Conservation (phyloP, 176 grass and related monocot species). For the Eremochloa ophiuroides region DNA sequence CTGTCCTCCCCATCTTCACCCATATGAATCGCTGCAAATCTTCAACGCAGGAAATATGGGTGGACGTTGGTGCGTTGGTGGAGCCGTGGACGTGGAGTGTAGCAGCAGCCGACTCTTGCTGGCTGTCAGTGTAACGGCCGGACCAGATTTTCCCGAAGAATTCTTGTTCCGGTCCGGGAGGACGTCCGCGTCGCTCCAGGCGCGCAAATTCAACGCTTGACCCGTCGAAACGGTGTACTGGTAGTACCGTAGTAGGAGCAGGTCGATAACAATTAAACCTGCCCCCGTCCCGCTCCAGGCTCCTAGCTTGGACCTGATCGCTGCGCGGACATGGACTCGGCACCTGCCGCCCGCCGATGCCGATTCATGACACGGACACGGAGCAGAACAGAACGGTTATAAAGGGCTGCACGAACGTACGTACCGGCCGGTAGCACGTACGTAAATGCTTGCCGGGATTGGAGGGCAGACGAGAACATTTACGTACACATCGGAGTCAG, state of each 20-base stretch:
- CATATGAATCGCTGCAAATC: background rate
- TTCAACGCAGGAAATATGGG: background rate
- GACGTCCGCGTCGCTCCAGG: background rate
- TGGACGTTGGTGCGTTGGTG: background rate
- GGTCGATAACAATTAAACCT: background rate
- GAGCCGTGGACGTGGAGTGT: background rate
- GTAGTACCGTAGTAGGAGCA: too few species aligned
- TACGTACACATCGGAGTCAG: too few species aligned
- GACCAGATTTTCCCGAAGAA: background rate
- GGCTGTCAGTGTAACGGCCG: background rate
- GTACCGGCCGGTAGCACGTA: too few species aligned
- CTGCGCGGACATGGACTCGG: background rate
- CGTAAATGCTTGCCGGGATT: background rate
- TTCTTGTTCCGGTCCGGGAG: too few species aligned
- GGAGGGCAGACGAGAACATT: background rate
- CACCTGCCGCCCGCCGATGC: background rate
- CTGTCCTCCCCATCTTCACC: background rate
- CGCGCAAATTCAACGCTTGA: background rate
- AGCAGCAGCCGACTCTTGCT: background rate
- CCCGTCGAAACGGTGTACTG: background rate
- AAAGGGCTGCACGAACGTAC: background rate
- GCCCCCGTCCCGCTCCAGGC: background rate
- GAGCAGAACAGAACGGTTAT: background rate
- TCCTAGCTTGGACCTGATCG: background rate
- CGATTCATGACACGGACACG: background rate